A percentile compares a stretch with the other conserved stretches of the same genome.
phyloP scores from a whole-genome alignment of 768 basidiomycete species.

The Mycena capillaripes region DNA sequence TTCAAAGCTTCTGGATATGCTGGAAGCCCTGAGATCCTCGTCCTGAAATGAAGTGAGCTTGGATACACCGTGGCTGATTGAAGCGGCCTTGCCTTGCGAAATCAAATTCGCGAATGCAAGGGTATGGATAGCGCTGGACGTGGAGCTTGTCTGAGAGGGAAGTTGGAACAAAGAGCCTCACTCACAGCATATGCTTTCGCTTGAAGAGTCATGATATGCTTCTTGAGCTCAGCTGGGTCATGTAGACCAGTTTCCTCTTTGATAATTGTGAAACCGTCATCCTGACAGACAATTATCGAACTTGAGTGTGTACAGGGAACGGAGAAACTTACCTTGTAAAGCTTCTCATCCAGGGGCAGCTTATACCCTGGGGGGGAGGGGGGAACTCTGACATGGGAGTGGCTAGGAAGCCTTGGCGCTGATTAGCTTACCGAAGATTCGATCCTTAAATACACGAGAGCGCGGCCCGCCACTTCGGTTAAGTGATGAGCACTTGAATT shows the following conservation, averaged over 20 bases:
- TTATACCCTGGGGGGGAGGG: not conserved
- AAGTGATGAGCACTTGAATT: too few relatives aligned
- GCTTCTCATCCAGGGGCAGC: constrained; percentile 19
- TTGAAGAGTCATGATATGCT: constrained; percentile 49
- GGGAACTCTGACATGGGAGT: not conserved
- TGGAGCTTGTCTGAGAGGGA: too few relatives aligned
- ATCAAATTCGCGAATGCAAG: constrained; percentile 41
- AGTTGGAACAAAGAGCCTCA: too few relatives aligned
- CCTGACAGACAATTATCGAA: not conserved
- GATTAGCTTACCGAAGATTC: too few relatives aligned
- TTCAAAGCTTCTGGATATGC: constrained; percentile 48
- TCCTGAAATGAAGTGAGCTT: constrained; percentile 41
- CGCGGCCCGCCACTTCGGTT: too few relatives aligned
- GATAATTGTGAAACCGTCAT: constrained; percentile 40
- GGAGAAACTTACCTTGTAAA: constrained; percentile 8
- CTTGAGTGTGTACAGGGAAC: not conserved
- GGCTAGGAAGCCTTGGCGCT: too few relatives aligned
- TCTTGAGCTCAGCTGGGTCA: constrained; percentile 44
- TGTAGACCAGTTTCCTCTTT: constrained; percentile 44
- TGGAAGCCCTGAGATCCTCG: constrained; percentile 51
- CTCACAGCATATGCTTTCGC: constrained; percentile 48
- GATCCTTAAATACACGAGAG: too few relatives aligned
- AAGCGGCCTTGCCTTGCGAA: constrained; percentile 39
- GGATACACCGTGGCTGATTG: constrained; percentile 24
- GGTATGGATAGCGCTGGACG: not conserved